These are phyloP conservation scores for Suillus luteus DNA, from an alignment of 768 basidiomycete species.

Conservation along the genomic window DNA sequence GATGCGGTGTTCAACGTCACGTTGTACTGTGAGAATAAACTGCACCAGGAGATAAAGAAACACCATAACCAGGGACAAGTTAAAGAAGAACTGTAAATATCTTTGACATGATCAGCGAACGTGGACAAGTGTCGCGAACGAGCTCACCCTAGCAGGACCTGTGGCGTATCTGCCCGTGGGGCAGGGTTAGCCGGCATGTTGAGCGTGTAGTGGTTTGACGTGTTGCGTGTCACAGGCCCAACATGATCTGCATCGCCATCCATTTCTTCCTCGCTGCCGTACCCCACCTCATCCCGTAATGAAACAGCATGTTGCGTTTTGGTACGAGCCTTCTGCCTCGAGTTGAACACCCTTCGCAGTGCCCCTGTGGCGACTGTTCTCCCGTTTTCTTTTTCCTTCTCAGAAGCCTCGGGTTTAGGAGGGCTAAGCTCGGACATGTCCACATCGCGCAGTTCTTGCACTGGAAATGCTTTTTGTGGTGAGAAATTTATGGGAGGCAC, in stretches of 20 bases:
- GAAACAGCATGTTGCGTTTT: slow-evolving; percentile 24
- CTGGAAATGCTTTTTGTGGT: slow-evolving; percentile 59
- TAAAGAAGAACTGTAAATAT: slow-evolving; percentile 95
- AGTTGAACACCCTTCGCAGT: slow-evolving; percentile 63
- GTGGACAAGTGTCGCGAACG: slow-evolving; percentile 5
- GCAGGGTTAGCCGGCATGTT: slow-evolving; percentile 68
- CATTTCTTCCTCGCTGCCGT: slow-evolving; percentile 47
- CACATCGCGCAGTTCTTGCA: slow-evolving; percentile 60
- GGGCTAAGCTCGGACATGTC: slow-evolving; percentile 79
- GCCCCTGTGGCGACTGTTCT: slow-evolving; percentile 65
- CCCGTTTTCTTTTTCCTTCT: slow-evolving; percentile 41
- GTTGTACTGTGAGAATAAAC: slow-evolving; percentile 87
- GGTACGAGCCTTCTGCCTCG: slow-evolving; percentile 51
- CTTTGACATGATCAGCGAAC: slow-evolving; percentile 39
- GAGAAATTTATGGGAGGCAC: slow-evolving; percentile 63
- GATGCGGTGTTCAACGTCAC: slow-evolving; percentile 86
- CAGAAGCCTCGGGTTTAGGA: slow-evolving; percentile 45
- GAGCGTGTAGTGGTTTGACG: slow-evolving; percentile 80
- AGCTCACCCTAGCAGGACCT: slow-evolving; percentile 82
- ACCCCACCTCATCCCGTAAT: slow-evolving; percentile 33
- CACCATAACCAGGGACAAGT: slow-evolving; percentile 77
- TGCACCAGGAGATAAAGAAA: slow-evolving; percentile 84
- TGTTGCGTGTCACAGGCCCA: slow-evolving; percentile 50
- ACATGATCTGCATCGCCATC: slow-evolving; percentile 46
- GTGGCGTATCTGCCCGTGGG: slow-evolving; percentile 68